Percentiles rank a stretch among this genome's conserved stretches.
Conservation (phyloP, 768 basidiomycete genomes). For the Phlebiopsis flavidoalba region DNA sequence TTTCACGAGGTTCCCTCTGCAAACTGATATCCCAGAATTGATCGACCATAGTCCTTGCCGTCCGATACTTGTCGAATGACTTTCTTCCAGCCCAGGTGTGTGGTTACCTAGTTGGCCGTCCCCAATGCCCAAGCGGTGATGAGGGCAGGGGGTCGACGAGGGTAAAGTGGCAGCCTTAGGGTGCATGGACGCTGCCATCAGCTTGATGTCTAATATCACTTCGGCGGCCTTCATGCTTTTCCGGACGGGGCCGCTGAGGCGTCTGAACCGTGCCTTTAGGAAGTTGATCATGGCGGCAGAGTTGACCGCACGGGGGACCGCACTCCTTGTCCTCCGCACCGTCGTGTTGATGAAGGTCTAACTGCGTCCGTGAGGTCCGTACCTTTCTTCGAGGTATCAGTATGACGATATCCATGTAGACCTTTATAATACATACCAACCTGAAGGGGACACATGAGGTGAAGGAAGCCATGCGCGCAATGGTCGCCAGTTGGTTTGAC, state of each 20-base stretch:
- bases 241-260: constrained; percentile 94
- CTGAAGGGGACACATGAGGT: constrained; percentile 96
- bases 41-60: constrained; percentile 62
- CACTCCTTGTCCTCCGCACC: constrained; percentile 84
- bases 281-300: constrained; percentile 96
- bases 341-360: constrained; percentile 99
- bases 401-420: constrained; percentile 1
- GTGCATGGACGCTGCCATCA: constrained; percentile 89
- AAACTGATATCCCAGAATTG: constrained; percentile 83
- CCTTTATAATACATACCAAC: constrained; percentile 52
- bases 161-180: constrained; percentile 85
- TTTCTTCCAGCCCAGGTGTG: constrained; percentile 76
- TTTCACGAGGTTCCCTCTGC: constrained; percentile 87
- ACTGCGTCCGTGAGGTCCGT: constrained; percentile 92
- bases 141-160: constrained; percentile 51
- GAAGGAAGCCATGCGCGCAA: no score
- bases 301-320: no score
- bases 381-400: constrained; percentile 45
- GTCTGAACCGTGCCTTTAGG: constrained; percentile 63
- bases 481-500: constrained; percentile 72
- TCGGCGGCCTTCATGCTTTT: constrained; percentile 96
- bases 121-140: constrained; percentile 72
- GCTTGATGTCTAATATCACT: constrained; percentile 93
- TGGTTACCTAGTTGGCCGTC: no score
- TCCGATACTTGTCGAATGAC: constrained; percentile 71